Evolutionary conservation across 495 filamentous ascomycete species (phyloP).

Genomic region (Amorphotheca resinae): DNA sequence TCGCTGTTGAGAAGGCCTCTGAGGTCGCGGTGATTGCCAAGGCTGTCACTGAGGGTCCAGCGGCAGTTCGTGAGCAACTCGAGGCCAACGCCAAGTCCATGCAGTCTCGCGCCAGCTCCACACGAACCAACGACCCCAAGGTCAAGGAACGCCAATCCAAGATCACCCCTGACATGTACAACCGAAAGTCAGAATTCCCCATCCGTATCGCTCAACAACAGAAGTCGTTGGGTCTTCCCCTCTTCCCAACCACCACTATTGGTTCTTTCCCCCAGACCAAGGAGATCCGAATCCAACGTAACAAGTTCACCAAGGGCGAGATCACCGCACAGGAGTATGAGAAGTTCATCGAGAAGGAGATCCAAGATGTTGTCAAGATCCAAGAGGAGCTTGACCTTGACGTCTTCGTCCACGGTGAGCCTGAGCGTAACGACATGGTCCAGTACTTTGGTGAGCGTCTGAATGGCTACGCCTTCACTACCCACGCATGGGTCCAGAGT

Average conservation of each 20-base stretch:
- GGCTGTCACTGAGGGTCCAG: constrained; percentile 83
- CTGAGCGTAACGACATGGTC: constrained; percentile 99
- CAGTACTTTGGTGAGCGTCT: constrained; percentile 99
- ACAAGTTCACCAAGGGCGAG: constrained; percentile 97
- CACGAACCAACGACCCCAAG: constrained; percentile 87
- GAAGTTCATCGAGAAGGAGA: constrained; percentile 97
- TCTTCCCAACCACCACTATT: constrained; percentile 98
- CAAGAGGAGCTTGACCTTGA: constrained; percentile 96
- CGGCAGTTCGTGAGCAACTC: constrained; percentile 69
- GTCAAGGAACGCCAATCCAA: constrained; percentile 90
- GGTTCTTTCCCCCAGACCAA: constrained; percentile 98
- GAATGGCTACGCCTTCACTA: constrained; percentile 96
- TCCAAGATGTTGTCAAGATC: constrained; percentile 80
- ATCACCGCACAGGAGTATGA: constrained; percentile 88
- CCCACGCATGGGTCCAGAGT: constrained; percentile 94
- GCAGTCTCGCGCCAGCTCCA: constrained; percentile 75
- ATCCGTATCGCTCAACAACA: constrained; percentile 73
- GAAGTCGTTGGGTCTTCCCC: constrained; percentile 75
- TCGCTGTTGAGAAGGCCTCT: constrained; percentile 84
- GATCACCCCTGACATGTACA: constrained; percentile 73
- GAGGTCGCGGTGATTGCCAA: constrained; percentile 92
- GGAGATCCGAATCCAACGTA: constrained; percentile 89
- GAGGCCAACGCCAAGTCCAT: constrained; percentile 91
- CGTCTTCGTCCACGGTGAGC: constrained; percentile 95
- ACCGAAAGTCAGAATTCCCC: constrained; percentile 81